phyloP scores from a whole-genome alignment of 768 basidiomycete species.

The Pleurotus tuber-regium region DNA sequence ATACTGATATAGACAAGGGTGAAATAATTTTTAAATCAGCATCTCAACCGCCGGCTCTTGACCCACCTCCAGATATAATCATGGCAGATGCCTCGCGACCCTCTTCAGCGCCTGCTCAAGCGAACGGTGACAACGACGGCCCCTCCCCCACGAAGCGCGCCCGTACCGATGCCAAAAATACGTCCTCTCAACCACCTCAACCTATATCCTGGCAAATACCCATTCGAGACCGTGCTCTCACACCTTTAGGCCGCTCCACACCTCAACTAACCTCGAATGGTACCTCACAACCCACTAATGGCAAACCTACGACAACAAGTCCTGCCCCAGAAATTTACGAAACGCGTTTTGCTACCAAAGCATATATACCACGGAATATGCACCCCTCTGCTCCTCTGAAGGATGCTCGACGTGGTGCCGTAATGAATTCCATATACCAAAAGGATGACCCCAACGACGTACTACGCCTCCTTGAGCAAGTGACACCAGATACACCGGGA shows the following conservation, averaged over 20 bases:
- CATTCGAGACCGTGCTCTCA: constrained; percentile 29
- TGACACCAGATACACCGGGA: constrained; percentile 39
- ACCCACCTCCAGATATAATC: constrained; percentile 39
- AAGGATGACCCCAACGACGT: constrained; percentile 65
- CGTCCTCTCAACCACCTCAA: constrained; percentile 29
- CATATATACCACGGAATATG: constrained; percentile 46
- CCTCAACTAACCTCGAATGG: constrained; percentile 39
- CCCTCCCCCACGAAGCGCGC: constrained; percentile 72
- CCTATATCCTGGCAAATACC: constrained; percentile 31
- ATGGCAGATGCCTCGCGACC: constrained; percentile 48
- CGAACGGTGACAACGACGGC: constrained; percentile 52
- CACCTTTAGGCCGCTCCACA: constrained; percentile 21
- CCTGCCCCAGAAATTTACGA: constrained; percentile 43
- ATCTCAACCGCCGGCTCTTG: constrained; percentile 23
- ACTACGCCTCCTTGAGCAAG: constrained; percentile 64
- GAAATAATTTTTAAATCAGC: constrained; percentile 15
- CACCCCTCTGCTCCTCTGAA: constrained; percentile 54
- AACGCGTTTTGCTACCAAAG: constrained; percentile 68
- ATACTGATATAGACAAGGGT: constrained; percentile 54
- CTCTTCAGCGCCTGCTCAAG: constrained; percentile 45
- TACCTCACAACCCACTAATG: constrained; percentile 48
- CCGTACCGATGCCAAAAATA: constrained; percentile 50
- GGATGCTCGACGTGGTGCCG: constrained; percentile 55
- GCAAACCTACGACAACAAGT: constrained; percentile 33
- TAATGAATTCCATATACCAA: constrained; percentile 66